Evolutionary conservation across 1,139 yeast genomes (phyloP).

Genomic region (Hanseniaspora sp.): DNA sequence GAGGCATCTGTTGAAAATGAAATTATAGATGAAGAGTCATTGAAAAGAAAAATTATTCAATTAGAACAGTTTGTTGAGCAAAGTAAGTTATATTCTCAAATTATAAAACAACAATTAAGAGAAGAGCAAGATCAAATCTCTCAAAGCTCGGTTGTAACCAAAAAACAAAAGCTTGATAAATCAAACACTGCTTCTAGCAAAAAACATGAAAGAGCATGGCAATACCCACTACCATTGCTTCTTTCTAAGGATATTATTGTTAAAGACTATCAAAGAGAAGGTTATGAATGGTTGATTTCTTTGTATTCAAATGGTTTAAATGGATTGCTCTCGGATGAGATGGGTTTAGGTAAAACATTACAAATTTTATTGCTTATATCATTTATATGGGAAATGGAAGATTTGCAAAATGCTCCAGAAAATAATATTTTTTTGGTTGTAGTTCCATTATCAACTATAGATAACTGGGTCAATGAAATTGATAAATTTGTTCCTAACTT

Average conservation of each 20-base stretch:
- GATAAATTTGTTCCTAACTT: constrained; percentile 61
- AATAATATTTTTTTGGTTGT: constrained; percentile 82
- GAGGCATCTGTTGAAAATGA: constrained; percentile 16
- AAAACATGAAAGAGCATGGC: background rate
- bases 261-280: constrained; percentile 79
- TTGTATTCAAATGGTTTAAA: constrained; percentile 86
- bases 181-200: background rate
- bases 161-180: constrained; percentile 17
- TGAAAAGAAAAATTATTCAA: constrained; percentile 43
- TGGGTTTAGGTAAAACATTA: constrained; percentile 89
- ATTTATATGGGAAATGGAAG: constrained; percentile 48
- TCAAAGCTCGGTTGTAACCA: constrained; percentile 21
- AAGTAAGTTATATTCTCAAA: constrained; percentile 72
- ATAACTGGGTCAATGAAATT: constrained; percentile 75
- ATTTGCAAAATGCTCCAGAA: constrained; percentile 36
- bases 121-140: constrained; percentile 21
- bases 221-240: constrained; percentile 47
- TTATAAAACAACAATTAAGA: constrained; percentile 62
- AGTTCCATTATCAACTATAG: constrained; percentile 77
- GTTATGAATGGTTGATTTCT: constrained; percentile 81
- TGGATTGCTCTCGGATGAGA: constrained; percentile 92
- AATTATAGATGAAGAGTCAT: constrained; percentile 22
- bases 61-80: constrained; percentile 64
- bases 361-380: constrained; percentile 74
- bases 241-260: constrained; percentile 51